phyloP scores from a whole-genome alignment of 768 basidiomycete species.

The Hericium coralloides region DNA sequence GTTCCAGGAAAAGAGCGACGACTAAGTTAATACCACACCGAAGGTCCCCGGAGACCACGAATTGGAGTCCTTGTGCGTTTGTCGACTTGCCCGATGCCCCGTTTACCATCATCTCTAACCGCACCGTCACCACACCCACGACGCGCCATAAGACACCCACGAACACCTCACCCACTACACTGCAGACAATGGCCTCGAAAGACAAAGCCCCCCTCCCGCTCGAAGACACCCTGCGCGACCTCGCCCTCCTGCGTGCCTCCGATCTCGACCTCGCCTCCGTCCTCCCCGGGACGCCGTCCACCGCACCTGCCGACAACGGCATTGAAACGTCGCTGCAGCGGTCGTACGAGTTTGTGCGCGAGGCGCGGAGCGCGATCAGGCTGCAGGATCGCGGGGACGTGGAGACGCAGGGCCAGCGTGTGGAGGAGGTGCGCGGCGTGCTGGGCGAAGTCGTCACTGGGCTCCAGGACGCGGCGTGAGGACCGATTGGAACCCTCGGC shows the following conservation, averaged over 20 bases:
- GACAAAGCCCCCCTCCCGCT: slow-evolving; percentile 37
- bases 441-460: not conserved
- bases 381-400: slow-evolving; percentile 1
- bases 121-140: no score
- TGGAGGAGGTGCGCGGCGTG: not conserved
- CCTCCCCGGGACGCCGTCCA: slow-evolving; percentile 14
- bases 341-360: slow-evolving; percentile 52
- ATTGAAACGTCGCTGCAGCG: slow-evolving; percentile 34
- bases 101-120: no score
- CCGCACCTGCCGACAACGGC: slow-evolving; percentile 3
- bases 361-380: slow-evolving; percentile 30
- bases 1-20: no score
- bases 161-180: no score
- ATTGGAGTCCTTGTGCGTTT: no score
- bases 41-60: no score
- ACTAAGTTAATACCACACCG: no score
- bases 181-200: not conserved
- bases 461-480: not conserved
- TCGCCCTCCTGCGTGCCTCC: slow-evolving; percentile 60
- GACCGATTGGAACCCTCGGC: no score
- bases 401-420: not conserved
- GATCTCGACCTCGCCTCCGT: slow-evolving; percentile 32
- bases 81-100: no score
- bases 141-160: no score
- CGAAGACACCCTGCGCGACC: slow-evolving; percentile 55